Conservation (phyloP, 768 basidiomycete species). For the Lactarius vividus region DNA sequence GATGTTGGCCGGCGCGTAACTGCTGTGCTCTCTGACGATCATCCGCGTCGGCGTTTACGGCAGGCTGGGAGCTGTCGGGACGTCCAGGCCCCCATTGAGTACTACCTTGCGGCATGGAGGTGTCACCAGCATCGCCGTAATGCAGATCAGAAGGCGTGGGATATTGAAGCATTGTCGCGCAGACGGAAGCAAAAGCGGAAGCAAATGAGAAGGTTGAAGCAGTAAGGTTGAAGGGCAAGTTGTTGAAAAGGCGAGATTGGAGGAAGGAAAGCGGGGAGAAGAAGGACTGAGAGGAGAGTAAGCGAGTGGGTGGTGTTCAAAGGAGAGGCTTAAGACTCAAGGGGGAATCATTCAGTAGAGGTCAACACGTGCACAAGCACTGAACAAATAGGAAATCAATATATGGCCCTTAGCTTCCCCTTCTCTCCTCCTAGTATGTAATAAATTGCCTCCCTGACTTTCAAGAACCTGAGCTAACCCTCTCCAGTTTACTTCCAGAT, state of each 20-base stretch:
- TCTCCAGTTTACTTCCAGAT: slow-evolving; percentile 3
- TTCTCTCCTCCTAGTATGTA: slow-evolving; percentile 8
- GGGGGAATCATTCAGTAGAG: slow-evolving; percentile 17
- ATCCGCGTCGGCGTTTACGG: slow-evolving; percentile 21
- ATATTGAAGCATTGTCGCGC: slow-evolving; percentile 13
- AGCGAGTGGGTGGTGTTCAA: background rate
- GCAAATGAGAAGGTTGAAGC: background rate
- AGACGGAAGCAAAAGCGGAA: background rate
- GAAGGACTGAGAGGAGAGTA: background rate
- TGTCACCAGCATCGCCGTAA: background rate
- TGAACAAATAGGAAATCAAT: slow-evolving; percentile 1
- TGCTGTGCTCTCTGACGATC: slow-evolving; percentile 9
- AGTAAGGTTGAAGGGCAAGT: background rate
- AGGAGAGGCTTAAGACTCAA: slow-evolving; percentile 23
- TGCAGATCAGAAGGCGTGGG: slow-evolving; percentile 14
- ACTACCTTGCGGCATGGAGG: slow-evolving; percentile 11
- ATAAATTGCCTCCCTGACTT: slow-evolving; percentile 3
- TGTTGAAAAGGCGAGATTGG: background rate
- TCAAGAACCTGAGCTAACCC: slow-evolving; percentile 15
- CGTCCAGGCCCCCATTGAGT: slow-evolving; percentile 11
- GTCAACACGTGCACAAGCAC: slow-evolving; percentile 17
- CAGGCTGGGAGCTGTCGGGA: slow-evolving; percentile 13
- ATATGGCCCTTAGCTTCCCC: slow-evolving; percentile 9
- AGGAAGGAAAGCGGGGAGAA: background rate
- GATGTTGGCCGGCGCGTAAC: slow-evolving; percentile 8